Evolutionary conservation across 2,329 filamentous ascomycete species (phyloP).

Genomic region (Fusarium newnesense): DNA sequence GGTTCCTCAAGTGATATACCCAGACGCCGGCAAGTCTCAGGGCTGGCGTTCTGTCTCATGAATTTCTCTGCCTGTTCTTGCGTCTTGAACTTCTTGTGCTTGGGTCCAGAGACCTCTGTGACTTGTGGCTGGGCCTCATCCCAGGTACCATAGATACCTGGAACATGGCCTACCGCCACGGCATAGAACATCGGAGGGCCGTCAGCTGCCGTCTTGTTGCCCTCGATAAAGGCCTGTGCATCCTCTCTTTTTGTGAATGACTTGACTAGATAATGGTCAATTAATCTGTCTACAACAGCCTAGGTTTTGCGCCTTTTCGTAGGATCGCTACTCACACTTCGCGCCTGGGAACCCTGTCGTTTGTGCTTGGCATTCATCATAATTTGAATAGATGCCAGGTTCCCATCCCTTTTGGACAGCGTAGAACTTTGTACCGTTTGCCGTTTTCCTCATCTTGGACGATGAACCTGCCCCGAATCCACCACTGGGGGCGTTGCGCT

Average conservation of each 20-base stretch:
- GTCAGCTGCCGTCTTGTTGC: constrained; percentile 57
- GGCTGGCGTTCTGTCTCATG: constrained; percentile 64
- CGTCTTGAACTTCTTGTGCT: constrained; percentile 76
- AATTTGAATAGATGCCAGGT: constrained; percentile 71
- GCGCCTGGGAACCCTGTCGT: constrained; percentile 72
- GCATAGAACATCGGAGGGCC: constrained; percentile 66
- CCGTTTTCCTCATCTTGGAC: constrained; percentile 61
- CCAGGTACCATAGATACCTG: constrained; percentile 74
- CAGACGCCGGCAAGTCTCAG: constrained; percentile 55
- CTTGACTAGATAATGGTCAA: constrained; percentile 68
- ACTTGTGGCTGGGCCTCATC: constrained; percentile 77
- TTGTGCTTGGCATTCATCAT: constrained; percentile 70
- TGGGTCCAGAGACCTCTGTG: constrained; percentile 74
- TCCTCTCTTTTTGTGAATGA: constrained; percentile 79
- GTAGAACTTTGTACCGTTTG: constrained; percentile 67
- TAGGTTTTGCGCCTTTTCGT: neutral
- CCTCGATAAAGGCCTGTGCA: constrained; percentile 80
- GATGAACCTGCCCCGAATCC: constrained; percentile 26
- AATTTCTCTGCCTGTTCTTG: constrained; percentile 81
- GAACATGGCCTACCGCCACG: constrained; percentile 66
- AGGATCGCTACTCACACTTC: constrained; percentile 66
- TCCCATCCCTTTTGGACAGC: constrained; percentile 67
- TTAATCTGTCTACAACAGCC: neutral
- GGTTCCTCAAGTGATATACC: constrained; percentile 44
- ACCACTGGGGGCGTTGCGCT: constrained; percentile 41